Percentiles rank a stretch among this genome's conserved stretches.
Evolutionary conservation across 441 rosid genomes (phyloP).

Genomic region (Populus hybrid): DNA sequence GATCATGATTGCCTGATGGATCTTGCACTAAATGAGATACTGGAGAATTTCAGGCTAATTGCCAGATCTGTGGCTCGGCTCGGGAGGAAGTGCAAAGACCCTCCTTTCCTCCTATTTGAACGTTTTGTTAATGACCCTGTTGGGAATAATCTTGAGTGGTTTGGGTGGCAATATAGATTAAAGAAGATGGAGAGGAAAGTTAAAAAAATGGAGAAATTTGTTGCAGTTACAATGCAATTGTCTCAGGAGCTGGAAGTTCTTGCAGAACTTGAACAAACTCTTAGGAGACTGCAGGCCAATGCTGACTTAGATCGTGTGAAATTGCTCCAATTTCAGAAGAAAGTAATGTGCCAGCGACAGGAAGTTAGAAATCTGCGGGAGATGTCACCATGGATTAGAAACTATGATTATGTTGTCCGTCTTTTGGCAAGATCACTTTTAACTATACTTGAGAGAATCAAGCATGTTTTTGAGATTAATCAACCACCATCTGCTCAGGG

Average conservation of each 20-base stretch:
- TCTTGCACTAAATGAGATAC: conserved; percentile 52
- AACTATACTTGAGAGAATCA: conserved; percentile 53
- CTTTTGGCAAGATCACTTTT: conserved; percentile 56
- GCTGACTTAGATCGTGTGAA: conserved; percentile 31
- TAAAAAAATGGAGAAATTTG: conserved; percentile 61
- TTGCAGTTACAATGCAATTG: conserved; percentile 41
- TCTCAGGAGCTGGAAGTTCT: conserved; percentile 58
- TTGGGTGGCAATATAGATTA: conserved; percentile 49
- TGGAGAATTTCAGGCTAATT: conserved; percentile 43
- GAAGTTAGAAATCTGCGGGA: conserved; percentile 55
- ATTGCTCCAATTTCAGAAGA: conserved; percentile 51
- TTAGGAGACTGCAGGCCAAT: conserved; percentile 50
- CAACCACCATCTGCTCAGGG: conserved; percentile 20
- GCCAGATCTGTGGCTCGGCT: conserved; percentile 49
- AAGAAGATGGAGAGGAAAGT: conserved; percentile 72
- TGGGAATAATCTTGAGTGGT: conserved; percentile 41
- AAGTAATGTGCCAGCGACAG: conserved; percentile 46
- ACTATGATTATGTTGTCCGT: conserved; percentile 52
- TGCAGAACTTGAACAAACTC: conserved; percentile 63
- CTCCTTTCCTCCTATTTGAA: conserved; percentile 41
- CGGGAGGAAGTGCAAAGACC: conserved; percentile 47
- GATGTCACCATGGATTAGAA: conserved; percentile 57
- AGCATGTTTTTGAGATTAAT: conserved; percentile 31
- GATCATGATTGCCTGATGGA: conserved; percentile 50
- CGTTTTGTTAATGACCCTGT: conserved; percentile 45